phyloP scores from a whole-genome alignment of 345 rosid genomes.

The Lepidium sativum region DNA sequence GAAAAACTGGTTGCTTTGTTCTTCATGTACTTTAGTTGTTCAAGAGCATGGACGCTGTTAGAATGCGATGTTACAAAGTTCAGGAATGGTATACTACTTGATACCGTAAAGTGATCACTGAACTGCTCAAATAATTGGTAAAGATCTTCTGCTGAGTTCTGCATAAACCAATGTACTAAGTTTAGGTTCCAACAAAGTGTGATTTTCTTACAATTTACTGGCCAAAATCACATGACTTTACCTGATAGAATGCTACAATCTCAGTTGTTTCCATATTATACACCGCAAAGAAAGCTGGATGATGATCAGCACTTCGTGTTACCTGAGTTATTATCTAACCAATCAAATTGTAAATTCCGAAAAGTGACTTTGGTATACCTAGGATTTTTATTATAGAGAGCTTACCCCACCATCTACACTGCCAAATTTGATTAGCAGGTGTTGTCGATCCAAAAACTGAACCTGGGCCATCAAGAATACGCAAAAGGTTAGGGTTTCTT shows the following conservation, averaged over 20 bases:
- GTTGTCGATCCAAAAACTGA: conserved; percentile 94
- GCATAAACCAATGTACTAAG: conserved; percentile 21
- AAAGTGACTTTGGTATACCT: background rate
- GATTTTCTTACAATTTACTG: background rate
- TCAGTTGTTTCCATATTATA: conserved; percentile 98
- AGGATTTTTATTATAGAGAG: background rate
- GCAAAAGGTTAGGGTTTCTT: background rate
- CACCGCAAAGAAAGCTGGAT: conserved; percentile 82
- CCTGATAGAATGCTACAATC: conserved; percentile 92
- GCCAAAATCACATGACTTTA: background rate
- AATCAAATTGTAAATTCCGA: background rate
- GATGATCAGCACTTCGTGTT: conserved; percentile 61
- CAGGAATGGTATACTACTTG: conserved; percentile 54
- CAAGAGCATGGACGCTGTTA: conserved; percentile 62
- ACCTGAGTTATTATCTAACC: conserved; percentile 35
- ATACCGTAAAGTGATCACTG: conserved; percentile 68
- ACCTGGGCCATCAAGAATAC: conserved; percentile 40
- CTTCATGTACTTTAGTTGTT: conserved; percentile 61
- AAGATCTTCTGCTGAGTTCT: conserved; percentile 88
- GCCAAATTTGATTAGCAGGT: conserved; percentile 86
- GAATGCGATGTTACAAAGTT: conserved; percentile 87
- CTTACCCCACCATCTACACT: conserved; percentile 94
- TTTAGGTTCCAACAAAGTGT: background rate
- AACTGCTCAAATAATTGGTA: conserved; percentile 76
- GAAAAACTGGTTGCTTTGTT: conserved; percentile 49